Evolutionary conservation across 2,329 filamentous ascomycete genomes (phyloP).

Genomic region (Apiospora rasikravindrae): DNA sequence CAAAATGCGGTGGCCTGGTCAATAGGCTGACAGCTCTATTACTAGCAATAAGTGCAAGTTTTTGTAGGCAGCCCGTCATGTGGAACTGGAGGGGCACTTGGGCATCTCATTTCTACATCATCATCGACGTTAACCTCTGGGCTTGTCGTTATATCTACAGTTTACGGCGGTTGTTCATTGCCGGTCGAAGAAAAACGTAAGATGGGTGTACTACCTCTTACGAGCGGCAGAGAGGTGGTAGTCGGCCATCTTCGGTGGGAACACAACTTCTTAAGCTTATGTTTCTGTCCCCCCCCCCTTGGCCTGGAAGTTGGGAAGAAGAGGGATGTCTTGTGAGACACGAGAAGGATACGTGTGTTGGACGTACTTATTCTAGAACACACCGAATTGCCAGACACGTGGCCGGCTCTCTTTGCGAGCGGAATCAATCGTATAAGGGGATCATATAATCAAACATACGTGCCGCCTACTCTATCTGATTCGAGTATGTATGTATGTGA

Average conservation of each 20-base stretch:
- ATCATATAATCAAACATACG: background rate
- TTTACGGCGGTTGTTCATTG: conserved; percentile 3
- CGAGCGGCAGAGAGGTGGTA: background rate
- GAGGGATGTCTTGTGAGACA: conserved; percentile 15
- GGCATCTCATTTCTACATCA: conserved; percentile 18
- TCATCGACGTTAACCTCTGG: conserved; percentile 6
- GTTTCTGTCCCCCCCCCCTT: background rate
- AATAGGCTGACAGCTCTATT: conserved; percentile 13
- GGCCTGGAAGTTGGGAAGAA: conserved; percentile 1
- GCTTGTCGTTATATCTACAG: conserved; percentile 10
- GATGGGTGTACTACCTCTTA: conserved; percentile 13
- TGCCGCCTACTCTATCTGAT: background rate
- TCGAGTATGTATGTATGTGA: background rate
- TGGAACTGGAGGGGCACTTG: conserved; percentile 16
- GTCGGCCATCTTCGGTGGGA: background rate
- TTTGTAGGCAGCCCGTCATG: conserved; percentile 4
- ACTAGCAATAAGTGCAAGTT: conserved; percentile 3
- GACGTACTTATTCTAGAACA: conserved; percentile 16
- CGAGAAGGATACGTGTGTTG: background rate
- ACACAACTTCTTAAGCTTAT: conserved; percentile 19
- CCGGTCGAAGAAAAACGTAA: background rate
- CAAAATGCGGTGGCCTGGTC: conserved; percentile 9
- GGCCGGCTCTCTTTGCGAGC: background rate
- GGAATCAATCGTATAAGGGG: background rate
- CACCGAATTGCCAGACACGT: conserved; percentile 14